Evolutionary conservation across 805 yeast species (phyloP).

Genomic region (Lachancea kluyveri): DNA sequence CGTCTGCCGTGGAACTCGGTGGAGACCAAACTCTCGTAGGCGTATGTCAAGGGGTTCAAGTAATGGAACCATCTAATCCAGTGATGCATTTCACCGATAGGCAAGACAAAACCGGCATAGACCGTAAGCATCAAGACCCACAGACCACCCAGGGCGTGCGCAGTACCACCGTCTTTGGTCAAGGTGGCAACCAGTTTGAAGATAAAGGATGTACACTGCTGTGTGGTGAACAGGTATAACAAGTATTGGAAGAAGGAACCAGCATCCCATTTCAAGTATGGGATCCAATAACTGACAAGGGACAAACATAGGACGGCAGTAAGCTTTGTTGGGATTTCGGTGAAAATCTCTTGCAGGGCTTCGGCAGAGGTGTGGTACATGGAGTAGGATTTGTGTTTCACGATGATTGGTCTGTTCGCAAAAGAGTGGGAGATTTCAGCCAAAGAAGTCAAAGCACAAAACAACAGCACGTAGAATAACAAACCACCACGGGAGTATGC

Average conservation of each 20-base stretch:
- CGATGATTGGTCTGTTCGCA: conserved; percentile 55
- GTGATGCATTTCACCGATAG: conserved; percentile 43
- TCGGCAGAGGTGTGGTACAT: conserved; percentile 62
- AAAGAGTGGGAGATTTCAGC: conserved; percentile 57
- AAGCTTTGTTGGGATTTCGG: conserved; percentile 52
- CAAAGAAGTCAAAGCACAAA: conserved; percentile 52
- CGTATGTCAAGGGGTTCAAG: conserved; percentile 42
- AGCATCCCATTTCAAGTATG: conserved; percentile 43
- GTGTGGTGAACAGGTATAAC: conserved; percentile 40
- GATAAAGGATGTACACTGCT: conserved; percentile 47
- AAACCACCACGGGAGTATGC: conserved; percentile 60
- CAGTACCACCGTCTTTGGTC: conserved; percentile 47
- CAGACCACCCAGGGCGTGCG: conserved; percentile 50
- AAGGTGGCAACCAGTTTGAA: conserved; percentile 50
- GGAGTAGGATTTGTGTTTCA: conserved; percentile 58
- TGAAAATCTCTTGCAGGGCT: conserved; percentile 48
- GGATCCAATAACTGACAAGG: conserved; percentile 46
- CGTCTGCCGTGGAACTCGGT: conserved; percentile 50
- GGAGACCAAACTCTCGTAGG: conserved; percentile 48
- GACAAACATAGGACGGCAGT: conserved; percentile 44
- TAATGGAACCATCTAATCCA: conserved; percentile 58
- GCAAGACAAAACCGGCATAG: conserved; percentile 49
- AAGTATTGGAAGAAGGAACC: conserved; percentile 49
- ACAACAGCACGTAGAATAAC: conserved; percentile 54
- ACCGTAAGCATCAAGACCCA: conserved; percentile 52